A percentile compares a stretch with the other conserved stretches of the same genome.
phyloP scores from a whole-genome alignment of 768 basidiomycete species.

The Cystobasidium tubakii region DNA sequence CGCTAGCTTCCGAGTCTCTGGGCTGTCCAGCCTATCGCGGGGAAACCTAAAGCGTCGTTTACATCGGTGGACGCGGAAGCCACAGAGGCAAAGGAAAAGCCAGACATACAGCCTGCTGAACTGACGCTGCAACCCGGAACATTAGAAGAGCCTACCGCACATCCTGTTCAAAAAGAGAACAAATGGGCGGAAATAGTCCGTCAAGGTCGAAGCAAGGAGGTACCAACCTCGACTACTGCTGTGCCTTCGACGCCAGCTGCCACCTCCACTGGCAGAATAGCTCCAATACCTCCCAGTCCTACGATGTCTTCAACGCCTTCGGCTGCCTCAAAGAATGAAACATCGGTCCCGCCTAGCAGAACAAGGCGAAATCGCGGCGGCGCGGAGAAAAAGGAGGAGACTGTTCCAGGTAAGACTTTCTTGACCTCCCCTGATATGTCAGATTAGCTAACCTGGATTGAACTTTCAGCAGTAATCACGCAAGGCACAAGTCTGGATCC shows the following conservation, averaged over 20 bases:
- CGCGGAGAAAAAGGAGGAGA: not conserved
- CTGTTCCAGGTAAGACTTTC: not conserved
- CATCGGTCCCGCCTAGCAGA: not conserved
- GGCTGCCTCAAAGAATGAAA: not conserved
- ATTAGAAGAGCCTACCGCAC: not conserved
- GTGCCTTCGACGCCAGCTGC: not conserved
- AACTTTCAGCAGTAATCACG: not conserved
- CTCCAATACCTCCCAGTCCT: not conserved
- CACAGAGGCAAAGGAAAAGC: too few species aligned
- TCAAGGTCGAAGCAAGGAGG: not conserved
- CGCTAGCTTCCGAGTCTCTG: too few species aligned
- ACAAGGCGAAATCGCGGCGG: not conserved
- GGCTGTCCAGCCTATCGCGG: too few species aligned
- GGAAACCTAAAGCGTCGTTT: too few species aligned
- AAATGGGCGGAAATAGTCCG: constrained; percentile 4
- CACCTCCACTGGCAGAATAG: not conserved
- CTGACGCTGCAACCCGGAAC: not conserved
- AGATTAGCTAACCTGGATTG: not conserved
- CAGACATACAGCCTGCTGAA: not conserved
- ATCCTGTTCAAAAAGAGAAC: not conserved
- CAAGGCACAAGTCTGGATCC: constrained; percentile 5
- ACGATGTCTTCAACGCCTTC: not conserved
- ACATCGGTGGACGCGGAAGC: too few species aligned
- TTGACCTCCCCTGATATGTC: not conserved
- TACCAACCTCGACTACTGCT: not conserved